Base-by-base conservation (phyloP, 169 alveolate genomes). In the Plasmodium relictum region DNA sequence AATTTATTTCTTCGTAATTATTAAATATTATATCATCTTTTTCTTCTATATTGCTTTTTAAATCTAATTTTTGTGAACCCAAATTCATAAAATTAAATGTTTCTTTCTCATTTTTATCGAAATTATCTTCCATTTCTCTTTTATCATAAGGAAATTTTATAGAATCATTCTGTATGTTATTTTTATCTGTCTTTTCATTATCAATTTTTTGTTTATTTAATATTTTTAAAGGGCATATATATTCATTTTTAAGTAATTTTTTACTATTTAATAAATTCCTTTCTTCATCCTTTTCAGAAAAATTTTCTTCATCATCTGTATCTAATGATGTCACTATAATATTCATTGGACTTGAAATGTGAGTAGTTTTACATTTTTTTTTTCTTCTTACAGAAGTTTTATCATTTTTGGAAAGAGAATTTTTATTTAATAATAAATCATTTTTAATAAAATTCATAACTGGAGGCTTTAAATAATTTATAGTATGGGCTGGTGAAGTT, bases 391-490 rank as follows among this genome's bases (percentile, higher is more conserved):
- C 14, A 2, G 63, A 41, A 2, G 71, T 20, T 22, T 52, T 68
- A 0, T 50, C 83, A 50, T 42, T 78, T 56, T 78, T 78, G n/a
- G 41, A 14, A 6, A 26, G 22, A 3, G 39, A 6, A 58, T 78
- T 78, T 56, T 56, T 78, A 31, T 78, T 78, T 9, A 39, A 45
- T 24, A 54, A 66, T 9, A 83, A 20, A 83, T 83, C 42, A 83
- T 68, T 83, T 56, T 58, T 83, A 12, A 83, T 68, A 16, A 66
- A 37, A 42, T 52, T 56, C 72, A 68, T 83, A 20, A 54, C 54
- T 9, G 91, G 91, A 9, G 91, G 91, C 31, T 83, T 83, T 62
- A 83, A 59, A 83, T 83, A 83, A 68, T 83, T 83, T 42, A 83
- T 39, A 9, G 91, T 50, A 3, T 62, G 85, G 4, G 91, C 91